A percentile compares a stretch with the other conserved stretches of the same genome.
Evolutionary conservation across 2,329 filamentous ascomycete genomes (phyloP).

Genomic region (Beauveria pseudobassiana): DNA sequence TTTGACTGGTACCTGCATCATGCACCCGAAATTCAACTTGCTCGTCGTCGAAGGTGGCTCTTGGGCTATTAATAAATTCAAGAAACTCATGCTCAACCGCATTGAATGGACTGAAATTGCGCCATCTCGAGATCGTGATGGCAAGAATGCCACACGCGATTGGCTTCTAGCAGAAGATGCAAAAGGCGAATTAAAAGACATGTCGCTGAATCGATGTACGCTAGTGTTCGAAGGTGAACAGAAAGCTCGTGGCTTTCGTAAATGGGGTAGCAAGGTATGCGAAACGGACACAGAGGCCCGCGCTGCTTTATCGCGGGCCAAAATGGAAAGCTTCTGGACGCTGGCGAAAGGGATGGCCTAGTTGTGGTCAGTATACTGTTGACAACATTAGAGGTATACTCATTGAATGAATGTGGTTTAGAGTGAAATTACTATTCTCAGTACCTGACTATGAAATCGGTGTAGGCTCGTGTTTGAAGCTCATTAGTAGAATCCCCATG

Average conservation of each 20-base stretch:
- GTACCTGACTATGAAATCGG: too few species aligned
- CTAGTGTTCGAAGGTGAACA: conserved; percentile 89
- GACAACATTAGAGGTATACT: background rate
- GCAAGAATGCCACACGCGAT: conserved; percentile 53
- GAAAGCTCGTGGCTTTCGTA: conserved; percentile 71
- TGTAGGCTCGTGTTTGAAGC: background rate
- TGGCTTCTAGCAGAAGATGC: conserved; percentile 80
- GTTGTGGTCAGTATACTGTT: background rate
- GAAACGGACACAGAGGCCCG: conserved; percentile 87
- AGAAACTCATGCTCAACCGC: conserved; percentile 86
- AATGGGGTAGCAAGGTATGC: conserved; percentile 85
- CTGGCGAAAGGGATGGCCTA: conserved; percentile 58
- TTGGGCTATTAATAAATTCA: conserved; percentile 76
- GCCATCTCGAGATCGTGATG: conserved; percentile 54
- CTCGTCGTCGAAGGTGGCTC: conserved; percentile 87
- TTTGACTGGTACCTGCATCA: conserved; percentile 82
- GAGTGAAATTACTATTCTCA: background rate
- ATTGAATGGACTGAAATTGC: conserved; percentile 93
- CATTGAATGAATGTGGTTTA: too few species aligned
- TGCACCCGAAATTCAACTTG: conserved; percentile 82
- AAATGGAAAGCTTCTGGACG: conserved; percentile 95
- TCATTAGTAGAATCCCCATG: too few species aligned
- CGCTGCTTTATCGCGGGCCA: conserved; percentile 68
- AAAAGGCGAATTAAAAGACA: conserved; percentile 69
- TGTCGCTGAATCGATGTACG: conserved; percentile 72